Percentiles rank a stretch among this genome's conserved stretches.
phyloP scores from a whole-genome alignment of 2,329 filamentous ascomycete species.

The Aspergillus floridensis region DNA sequence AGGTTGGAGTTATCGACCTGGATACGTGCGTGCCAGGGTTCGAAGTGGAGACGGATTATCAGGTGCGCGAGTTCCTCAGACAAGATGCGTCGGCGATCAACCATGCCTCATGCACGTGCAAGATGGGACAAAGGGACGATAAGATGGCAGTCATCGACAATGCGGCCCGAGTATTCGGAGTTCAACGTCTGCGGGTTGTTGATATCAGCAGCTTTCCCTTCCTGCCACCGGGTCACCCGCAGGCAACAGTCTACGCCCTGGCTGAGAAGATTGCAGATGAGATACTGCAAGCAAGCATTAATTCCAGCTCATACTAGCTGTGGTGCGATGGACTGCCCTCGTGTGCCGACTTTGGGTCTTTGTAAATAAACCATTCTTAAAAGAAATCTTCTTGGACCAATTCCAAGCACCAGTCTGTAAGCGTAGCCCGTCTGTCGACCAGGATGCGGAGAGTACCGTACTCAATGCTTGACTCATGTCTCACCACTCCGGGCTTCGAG shows the following conservation, averaged over 20 bases:
- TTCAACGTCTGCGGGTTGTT: slow-evolving; percentile 32
- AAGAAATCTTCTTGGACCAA: background rate
- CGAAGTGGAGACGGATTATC: slow-evolving; percentile 37
- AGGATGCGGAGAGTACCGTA: no score
- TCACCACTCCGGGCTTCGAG: no score
- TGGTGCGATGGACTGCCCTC: background rate
- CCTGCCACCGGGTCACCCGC: slow-evolving; percentile 39
- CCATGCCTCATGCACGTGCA: slow-evolving; percentile 36
- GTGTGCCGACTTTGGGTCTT: background rate
- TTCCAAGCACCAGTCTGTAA: background rate
- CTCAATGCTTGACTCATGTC: no score
- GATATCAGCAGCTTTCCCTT: slow-evolving; percentile 36
- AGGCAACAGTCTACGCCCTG: slow-evolving; percentile 37
- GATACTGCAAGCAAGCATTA: slow-evolving; percentile 6
- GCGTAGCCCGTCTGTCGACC: background rate
- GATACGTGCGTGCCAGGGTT: slow-evolving; percentile 36
- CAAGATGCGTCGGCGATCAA: slow-evolving; percentile 27
- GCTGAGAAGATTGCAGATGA: slow-evolving; percentile 41
- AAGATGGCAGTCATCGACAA: slow-evolving; percentile 34
- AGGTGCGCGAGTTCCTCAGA: slow-evolving; percentile 36
- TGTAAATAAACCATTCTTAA: background rate
- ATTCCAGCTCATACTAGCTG: background rate
- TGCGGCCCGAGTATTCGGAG: slow-evolving; percentile 29
- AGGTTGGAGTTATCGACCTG: slow-evolving; percentile 28
- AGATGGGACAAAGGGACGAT: slow-evolving; percentile 36